A percentile compares a stretch with the other conserved stretches of the same genome.
These are phyloP conservation scores for Bipolaris gigantea DNA, from an alignment of 2,329 filamentous ascomycete species.

Conservation along the genomic window DNA sequence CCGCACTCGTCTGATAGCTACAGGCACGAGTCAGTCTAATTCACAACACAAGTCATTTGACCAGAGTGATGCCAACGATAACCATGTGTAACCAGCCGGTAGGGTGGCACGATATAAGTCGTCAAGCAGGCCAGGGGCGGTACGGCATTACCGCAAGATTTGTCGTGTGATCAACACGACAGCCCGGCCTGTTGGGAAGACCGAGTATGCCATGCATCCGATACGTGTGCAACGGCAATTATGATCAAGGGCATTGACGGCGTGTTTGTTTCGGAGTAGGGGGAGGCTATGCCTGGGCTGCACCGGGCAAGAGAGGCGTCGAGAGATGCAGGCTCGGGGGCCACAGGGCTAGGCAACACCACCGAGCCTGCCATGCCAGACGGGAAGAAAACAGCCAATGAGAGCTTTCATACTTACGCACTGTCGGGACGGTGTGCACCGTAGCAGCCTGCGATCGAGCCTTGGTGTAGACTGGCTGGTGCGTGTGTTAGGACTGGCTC, in stretches of 20 bases:
- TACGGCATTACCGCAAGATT: constrained; percentile 43
- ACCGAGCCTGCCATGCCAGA: constrained; percentile 39
- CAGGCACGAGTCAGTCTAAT: constrained; percentile 40
- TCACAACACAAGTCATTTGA: constrained; percentile 35
- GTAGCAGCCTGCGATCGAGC: constrained; percentile 55
- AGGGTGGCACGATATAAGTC: constrained; percentile 47
- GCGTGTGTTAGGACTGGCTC: constrained; percentile 54
- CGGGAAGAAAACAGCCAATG: constrained; percentile 44
- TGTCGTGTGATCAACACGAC: constrained; percentile 52
- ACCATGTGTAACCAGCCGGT: constrained; percentile 44
- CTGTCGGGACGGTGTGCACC: constrained; percentile 57
- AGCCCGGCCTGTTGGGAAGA: constrained; percentile 44
- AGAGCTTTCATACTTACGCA: constrained; percentile 54
- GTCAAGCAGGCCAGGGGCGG: constrained; percentile 41
- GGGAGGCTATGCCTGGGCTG: constrained; percentile 43
- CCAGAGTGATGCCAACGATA: constrained; percentile 39
- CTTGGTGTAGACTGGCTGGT: constrained; percentile 50
- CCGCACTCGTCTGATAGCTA: constrained; percentile 56
- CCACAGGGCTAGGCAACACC: constrained; percentile 43
- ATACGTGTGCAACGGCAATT: constrained; percentile 44
- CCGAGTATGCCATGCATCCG: constrained; percentile 44
- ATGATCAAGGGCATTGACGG: constrained; percentile 42
- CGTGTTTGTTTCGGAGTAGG: constrained; percentile 47
- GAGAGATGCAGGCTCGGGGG: constrained; percentile 40
- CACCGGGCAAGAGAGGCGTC: constrained; percentile 42